A percentile compares a stretch with the other conserved stretches of the same genome.
phyloP scores from a whole-genome alignment of 1,139 yeast genomes.

The Nakaseomyces glabratus region DNA sequence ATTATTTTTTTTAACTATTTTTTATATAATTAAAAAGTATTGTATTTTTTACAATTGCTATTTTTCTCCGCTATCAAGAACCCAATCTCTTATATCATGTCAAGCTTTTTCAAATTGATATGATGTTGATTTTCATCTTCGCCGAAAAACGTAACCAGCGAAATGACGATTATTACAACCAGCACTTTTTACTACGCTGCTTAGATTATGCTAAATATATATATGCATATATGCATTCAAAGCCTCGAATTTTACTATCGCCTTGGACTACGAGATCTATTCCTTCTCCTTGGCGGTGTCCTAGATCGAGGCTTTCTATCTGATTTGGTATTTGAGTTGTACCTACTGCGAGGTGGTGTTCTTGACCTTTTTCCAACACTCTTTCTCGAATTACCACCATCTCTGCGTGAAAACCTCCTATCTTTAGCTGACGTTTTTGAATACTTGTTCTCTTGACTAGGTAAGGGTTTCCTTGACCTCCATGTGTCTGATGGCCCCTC shows the following conservation, averaged over 20 bases:
- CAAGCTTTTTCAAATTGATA: too few species aligned
- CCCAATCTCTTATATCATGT: too few species aligned
- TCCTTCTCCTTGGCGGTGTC: slow-evolving; percentile 1
- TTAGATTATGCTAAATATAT: slow-evolving; percentile 4
- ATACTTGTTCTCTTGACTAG: slow-evolving; percentile 1
- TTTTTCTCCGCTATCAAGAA: too few species aligned
- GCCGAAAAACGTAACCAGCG: slow-evolving; percentile 15
- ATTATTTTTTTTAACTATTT: too few species aligned
- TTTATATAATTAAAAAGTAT: too few species aligned
- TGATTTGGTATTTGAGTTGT: slow-evolving; percentile 18
- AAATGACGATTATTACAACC: too few species aligned
- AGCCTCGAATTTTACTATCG: background rate
- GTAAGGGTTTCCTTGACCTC: background rate
- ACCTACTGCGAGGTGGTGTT: slow-evolving; percentile 19
- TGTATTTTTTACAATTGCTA: too few species aligned
- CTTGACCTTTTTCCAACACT: slow-evolving; percentile 13
- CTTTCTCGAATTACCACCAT: slow-evolving; percentile 11
- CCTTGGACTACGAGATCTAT: slow-evolving; percentile 2
- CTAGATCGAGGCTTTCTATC: slow-evolving; percentile 6
- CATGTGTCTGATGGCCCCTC: background rate
- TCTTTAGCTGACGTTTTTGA: too few species aligned
- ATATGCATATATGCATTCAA: background rate
- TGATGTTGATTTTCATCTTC: too few species aligned
- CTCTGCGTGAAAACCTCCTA: slow-evolving; percentile 7
- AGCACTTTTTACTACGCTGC: slow-evolving; percentile 5